These are phyloP conservation scores for Cucurbita maxima DNA, from an alignment of 306 rosid species.

Conservation along the genomic window DNA sequence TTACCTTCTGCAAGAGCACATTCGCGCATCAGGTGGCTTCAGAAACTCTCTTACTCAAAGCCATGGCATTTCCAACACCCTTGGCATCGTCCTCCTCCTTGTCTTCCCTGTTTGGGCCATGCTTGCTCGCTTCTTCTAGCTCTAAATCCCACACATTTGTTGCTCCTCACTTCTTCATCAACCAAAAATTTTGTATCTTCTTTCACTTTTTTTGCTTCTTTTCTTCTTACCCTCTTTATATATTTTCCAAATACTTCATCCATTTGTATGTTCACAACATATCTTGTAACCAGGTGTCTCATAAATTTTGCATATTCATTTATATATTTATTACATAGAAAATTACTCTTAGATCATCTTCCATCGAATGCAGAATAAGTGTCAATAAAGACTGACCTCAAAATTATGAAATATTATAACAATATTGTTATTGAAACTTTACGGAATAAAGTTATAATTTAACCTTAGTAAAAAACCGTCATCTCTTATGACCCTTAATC, in stretches of 20 bases:
- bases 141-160: not conserved
- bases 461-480: too few species aligned
- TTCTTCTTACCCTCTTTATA: not conserved
- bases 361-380: too few species aligned
- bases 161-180: not conserved
- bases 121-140: conserved; percentile 28
- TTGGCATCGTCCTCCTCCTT: conserved; percentile 58
- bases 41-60: conserved; percentile 66
- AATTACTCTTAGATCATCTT: too few species aligned
- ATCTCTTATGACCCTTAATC: too few species aligned
- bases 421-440: too few species aligned
- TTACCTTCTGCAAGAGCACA: conserved; percentile 79
- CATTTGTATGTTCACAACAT: too few species aligned
- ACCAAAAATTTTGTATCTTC: not conserved
- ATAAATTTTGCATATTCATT: too few species aligned
- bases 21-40: conserved; percentile 82
- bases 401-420: too few species aligned
- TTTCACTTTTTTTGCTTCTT: not conserved
- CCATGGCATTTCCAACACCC: conserved; percentile 73
- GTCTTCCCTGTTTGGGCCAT: conserved; percentile 61
- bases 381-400: too few species aligned
- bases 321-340: too few species aligned
- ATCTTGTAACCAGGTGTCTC: too few species aligned
- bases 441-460: too few species aligned
- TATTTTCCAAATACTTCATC: not conserved